A percentile compares a stretch with the other conserved stretches of the same genome.
Conservation (phyloP, 2,329 filamentous ascomycete genomes). For the Dothistroma septosporum region DNA sequence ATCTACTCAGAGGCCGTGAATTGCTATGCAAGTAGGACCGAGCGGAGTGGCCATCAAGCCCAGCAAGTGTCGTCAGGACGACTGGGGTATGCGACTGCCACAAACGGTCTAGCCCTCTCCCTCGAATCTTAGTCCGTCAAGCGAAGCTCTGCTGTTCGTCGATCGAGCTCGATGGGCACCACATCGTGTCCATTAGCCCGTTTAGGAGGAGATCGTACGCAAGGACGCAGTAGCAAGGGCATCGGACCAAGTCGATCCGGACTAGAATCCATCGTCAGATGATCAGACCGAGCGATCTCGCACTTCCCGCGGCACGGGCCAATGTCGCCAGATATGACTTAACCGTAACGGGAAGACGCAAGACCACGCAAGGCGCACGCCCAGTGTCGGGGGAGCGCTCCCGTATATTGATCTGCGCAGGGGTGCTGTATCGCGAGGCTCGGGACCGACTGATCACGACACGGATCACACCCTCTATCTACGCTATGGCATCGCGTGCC, state of each 20-base stretch:
- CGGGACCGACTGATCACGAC: neutral
- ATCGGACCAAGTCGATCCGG: neutral
- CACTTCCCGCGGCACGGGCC: neutral
- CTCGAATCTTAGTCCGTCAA: neutral
- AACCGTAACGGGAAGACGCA: slow-evolving; percentile 2
- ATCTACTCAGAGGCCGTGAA: neutral
- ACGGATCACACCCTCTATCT: neutral
- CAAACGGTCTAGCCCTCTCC: neutral
- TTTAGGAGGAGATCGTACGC: neutral
- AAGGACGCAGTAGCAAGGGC: neutral
- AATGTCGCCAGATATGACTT: neutral
- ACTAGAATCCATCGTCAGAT: neutral
- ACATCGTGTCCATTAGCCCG: neutral
- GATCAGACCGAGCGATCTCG: neutral
- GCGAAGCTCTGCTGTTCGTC: neutral
- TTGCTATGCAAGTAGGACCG: neutral
- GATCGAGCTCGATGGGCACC: neutral
- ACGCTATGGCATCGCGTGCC: neutral
- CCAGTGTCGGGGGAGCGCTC: neutral
- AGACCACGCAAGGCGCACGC: neutral
- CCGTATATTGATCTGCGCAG: neutral
- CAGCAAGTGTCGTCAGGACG: neutral
- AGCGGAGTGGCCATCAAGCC: neutral
- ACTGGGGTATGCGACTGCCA: slow-evolving; percentile 8
- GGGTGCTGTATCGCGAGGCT: neutral